These are phyloP conservation scores for Cyamopsis tetragonoloba DNA, from an alignment of 306 rosid species.

Conservation along the genomic window DNA sequence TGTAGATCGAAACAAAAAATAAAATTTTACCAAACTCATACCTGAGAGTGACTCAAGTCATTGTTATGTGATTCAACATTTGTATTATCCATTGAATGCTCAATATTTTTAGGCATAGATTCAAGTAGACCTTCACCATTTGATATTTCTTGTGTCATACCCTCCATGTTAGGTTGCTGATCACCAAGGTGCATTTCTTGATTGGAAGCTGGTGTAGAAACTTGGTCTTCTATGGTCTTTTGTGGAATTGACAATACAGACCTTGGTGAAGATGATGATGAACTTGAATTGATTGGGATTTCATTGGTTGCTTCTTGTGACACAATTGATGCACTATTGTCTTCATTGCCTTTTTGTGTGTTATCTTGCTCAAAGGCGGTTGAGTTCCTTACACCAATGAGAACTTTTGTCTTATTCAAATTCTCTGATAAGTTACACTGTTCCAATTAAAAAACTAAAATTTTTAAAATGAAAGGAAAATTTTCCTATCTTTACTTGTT, in stretches of 20 bases:
- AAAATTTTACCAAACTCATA: slow-evolving; percentile 20
- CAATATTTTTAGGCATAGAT: slow-evolving; percentile 1
- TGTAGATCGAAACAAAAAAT: not conserved
- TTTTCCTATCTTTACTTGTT: not conserved
- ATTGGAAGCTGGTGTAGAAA: slow-evolving; percentile 14
- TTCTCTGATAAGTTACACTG: slow-evolving; percentile 19
- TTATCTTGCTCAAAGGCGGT: slow-evolving; percentile 12
- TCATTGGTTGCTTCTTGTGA: slow-evolving; percentile 32
- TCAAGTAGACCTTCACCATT: slow-evolving; percentile 13
- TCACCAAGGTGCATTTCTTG: slow-evolving; percentile 5
- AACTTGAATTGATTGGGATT: slow-evolving; percentile 28
- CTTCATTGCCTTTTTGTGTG: slow-evolving; percentile 22
- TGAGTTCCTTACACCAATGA: slow-evolving; percentile 18
- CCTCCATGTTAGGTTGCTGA: slow-evolving; percentile 16
- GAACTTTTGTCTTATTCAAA: slow-evolving; percentile 13
- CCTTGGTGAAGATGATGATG: slow-evolving; percentile 43
- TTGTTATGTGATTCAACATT: slow-evolving; percentile 19
- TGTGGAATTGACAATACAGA: slow-evolving; percentile 20
- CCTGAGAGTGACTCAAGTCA: slow-evolving; percentile 35
- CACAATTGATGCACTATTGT: slow-evolving; percentile 21
- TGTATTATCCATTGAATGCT: slow-evolving; percentile 1
- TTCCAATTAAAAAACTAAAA: slow-evolving; percentile 31
- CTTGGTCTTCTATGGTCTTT: slow-evolving; percentile 3
- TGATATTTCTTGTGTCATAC: slow-evolving; percentile 13
- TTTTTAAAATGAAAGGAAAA: not conserved